phyloP scores from a whole-genome alignment of 2,329 filamentous ascomycete genomes.

The Epichloe gansuensis region DNA sequence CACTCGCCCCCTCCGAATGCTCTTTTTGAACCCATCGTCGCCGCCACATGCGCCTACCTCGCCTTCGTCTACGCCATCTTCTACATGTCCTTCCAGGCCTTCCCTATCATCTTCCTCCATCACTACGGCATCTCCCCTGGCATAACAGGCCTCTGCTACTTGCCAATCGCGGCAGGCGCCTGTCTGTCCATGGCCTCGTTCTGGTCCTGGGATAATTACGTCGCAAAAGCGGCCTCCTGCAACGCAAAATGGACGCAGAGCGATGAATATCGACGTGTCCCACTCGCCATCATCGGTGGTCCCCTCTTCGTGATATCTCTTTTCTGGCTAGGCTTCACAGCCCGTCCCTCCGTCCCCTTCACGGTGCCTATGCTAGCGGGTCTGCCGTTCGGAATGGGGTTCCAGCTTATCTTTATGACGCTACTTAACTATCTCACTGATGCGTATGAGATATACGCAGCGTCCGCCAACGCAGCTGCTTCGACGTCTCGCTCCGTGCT shows the following conservation, averaged over 20 bases:
- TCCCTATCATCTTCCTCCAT: constrained; percentile 54
- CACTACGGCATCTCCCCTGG: constrained; percentile 52
- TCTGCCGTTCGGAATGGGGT: constrained; percentile 48
- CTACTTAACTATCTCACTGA: constrained; percentile 54
- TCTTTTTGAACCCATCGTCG: constrained; percentile 61
- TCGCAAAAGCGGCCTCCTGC: constrained; percentile 37
- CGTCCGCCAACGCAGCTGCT: constrained; percentile 67
- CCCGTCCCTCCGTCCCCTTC: constrained; percentile 35
- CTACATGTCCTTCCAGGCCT: constrained; percentile 67
- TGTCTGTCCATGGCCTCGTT: constrained; percentile 48
- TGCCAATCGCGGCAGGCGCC: constrained; percentile 55
- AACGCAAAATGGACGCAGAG: constrained; percentile 44
- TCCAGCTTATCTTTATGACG: constrained; percentile 51
- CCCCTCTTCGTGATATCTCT: constrained; percentile 46
- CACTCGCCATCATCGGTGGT: constrained; percentile 58
- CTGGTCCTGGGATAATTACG: constrained; percentile 50
- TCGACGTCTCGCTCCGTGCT: constrained; percentile 93
- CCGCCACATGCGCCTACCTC: constrained; percentile 57
- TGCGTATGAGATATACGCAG: constrained; percentile 55
- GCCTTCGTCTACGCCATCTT: constrained; percentile 56
- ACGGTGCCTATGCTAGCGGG: constrained; percentile 47
- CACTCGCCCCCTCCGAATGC: constrained; percentile 61
- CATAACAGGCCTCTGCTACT: constrained; percentile 53
- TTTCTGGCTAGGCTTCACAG: constrained; percentile 52
- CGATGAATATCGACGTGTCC: constrained; percentile 58